A percentile compares a stretch with the other conserved stretches of the same genome.
These are phyloP conservation scores for Hymenotorrendiella dingleyae DNA, from an alignment of 2,329 filamentous ascomycete genomes.

Conservation along the genomic window DNA sequence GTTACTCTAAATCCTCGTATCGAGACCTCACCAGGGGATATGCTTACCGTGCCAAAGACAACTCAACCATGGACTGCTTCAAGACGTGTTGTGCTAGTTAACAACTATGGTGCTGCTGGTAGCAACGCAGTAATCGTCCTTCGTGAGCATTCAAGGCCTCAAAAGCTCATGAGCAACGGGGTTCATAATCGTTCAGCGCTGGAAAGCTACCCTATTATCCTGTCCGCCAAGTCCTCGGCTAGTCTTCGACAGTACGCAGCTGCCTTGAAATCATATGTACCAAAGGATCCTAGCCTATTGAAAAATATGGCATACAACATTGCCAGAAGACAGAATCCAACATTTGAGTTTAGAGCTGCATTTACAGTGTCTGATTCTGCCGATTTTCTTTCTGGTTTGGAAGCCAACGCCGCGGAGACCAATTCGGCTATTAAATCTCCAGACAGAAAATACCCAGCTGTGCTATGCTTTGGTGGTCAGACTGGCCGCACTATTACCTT, in stretches of 20 bases:
- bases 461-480: slow-evolving; percentile 32
- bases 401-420: slow-evolving; percentile 2
- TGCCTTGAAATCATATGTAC: not conserved
- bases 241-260: too few species aligned
- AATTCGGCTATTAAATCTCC: slow-evolving; percentile 1
- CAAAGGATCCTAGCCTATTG: not conserved
- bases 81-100: slow-evolving; percentile 12
- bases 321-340: not conserved
- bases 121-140: slow-evolving; percentile 17
- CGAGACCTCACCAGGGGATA: not conserved
- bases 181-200: too few species aligned
- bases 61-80: slow-evolving; percentile 7
- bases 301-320: not conserved
- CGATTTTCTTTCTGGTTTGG: slow-evolving; percentile 12
- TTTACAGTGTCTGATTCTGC: not conserved
- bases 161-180: too few species aligned
- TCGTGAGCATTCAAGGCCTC: slow-evolving; percentile 1
- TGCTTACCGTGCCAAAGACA: slow-evolving; percentile 9
- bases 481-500: slow-evolving; percentile 7
- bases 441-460: slow-evolving; percentile 23
- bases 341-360: not conserved
- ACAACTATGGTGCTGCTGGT: slow-evolving; percentile 22
- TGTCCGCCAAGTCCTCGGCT: too few species aligned
- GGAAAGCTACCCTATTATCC: too few species aligned
- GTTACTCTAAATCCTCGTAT: slow-evolving; percentile 30